phyloP scores from a whole-genome alignment of 2,329 filamentous ascomycete species.

The Colletotrichum tanaceti region DNA sequence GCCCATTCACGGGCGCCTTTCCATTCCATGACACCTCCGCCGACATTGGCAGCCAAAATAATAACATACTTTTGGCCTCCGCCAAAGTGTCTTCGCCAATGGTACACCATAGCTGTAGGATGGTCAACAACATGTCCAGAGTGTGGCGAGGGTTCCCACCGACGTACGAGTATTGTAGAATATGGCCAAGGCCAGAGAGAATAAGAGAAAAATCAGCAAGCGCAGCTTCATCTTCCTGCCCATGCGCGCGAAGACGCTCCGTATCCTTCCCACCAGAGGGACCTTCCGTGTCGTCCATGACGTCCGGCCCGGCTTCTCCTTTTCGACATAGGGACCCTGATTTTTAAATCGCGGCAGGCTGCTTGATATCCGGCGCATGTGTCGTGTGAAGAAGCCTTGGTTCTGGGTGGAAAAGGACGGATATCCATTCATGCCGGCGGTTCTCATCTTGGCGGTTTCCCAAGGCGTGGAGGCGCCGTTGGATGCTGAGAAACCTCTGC shows the following conservation, averaged over 20 bases:
- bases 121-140: constrained; percentile 44
- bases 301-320: constrained; percentile 78
- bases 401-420: constrained; percentile 84
- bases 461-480: constrained; percentile 76
- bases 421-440: constrained; percentile 77
- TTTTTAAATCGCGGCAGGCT: constrained; percentile 80
- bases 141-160: constrained; percentile 16
- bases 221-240: constrained; percentile 75
- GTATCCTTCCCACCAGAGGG: constrained; percentile 60
- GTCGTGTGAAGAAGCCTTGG: constrained; percentile 87
- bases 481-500: constrained; percentile 60
- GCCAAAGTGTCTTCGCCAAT: constrained; percentile 81
- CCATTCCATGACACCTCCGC: constrained; percentile 99
- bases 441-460: constrained; percentile 84
- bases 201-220: constrained; percentile 66
- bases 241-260: constrained; percentile 61
- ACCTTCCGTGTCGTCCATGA: constrained; percentile 62
- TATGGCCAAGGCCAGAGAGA: constrained; percentile 71
- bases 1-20: constrained; percentile 98
- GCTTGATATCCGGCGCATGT: constrained; percentile 83
- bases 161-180: constrained; percentile 81
- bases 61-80: constrained; percentile 93
- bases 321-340: constrained; percentile 72
- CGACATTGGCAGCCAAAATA: constrained; percentile 91
- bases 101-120: constrained; percentile 62